Conservation (phyloP, 306 rosid genomes). For the Dalbergia cultrata region DNA sequence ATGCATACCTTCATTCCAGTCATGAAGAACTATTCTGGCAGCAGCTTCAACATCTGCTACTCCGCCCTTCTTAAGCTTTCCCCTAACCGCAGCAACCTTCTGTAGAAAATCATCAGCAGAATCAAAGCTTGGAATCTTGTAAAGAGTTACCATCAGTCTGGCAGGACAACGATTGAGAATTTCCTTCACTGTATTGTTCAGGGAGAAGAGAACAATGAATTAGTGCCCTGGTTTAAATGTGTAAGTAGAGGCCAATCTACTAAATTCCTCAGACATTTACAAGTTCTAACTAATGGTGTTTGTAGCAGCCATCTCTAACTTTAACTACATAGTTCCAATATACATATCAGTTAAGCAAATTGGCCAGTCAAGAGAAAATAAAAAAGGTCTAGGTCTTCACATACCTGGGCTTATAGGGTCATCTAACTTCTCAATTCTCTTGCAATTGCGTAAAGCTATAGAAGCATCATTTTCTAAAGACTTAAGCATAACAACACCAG, state of each 20-base stretch:
- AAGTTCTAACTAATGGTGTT: neutral
- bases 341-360: conserved; percentile 7
- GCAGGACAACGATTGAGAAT: conserved; percentile 89
- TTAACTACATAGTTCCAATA: conserved; percentile 18
- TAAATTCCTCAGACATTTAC: neutral
- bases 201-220: conserved; percentile 6
- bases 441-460: conserved; percentile 82
- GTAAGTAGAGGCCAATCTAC: neutral
- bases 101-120: conserved; percentile 85
- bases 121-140: conserved; percentile 85
- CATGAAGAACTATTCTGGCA: conserved; percentile 93
- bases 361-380: neutral
- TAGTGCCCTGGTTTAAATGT: neutral
- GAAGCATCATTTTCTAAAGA: conserved; percentile 72
- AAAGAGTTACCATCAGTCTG: conserved; percentile 70
- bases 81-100: conserved; percentile 88
- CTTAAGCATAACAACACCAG: conserved; percentile 93
- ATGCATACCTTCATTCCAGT: conserved; percentile 91
- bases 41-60: conserved; percentile 76
- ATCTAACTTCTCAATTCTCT: conserved; percentile 88
- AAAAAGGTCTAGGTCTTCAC: neutral
- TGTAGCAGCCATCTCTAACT: neutral
- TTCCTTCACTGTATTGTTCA: conserved; percentile 78
- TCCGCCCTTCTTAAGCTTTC: conserved; percentile 95
- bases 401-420: conserved; percentile 95